Base-by-base conservation (phyloP, 306 rosid genomes). In the Pachyrhizus erosus region DNA sequence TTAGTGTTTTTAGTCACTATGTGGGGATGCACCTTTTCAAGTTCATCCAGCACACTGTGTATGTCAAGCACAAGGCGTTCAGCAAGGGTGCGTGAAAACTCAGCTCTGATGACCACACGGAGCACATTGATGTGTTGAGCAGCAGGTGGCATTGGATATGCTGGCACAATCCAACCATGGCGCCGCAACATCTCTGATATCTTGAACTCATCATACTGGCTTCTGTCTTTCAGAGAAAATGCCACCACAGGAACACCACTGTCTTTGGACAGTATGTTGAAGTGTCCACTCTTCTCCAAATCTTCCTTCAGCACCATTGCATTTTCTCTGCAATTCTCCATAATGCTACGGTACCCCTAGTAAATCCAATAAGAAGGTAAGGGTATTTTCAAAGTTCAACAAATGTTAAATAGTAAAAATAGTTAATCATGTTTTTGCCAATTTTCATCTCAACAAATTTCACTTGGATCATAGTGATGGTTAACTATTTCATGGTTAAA, bases 161-260 rank as follows among this genome's bases (percentile, higher is more conserved):
- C 93, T 1, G 93, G 96, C 49, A 91, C 92, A 0, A 91, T 18
- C 93, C 93, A 90, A 5, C 92, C 92, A 0, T 75, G 73, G 49
- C 87, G 89, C 0, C 96, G 80, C 76, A 91, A 43, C 82, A 79
- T 65, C 57, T 80, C 87, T 0, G 93, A 91, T 78, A 91, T 79
- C 85, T 80, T 80, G 80, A 84, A 88, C 82, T 87, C 96, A 10
- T 84, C 79, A 18, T 60, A 70, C 0, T 6, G 48, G 37, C 85
- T 87, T 70, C 88, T 84, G 89, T 93, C 97, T 79, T 89, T 93
- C 2, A 95, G 87, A 14, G 91, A 80, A 84, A 93, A 93, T 48
- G 95, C 95, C 65, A 95, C 98, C 21, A 95, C 82, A 0, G 98
- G 98, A 70, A 93, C 98, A 10, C 98, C 98, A 1, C 82, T 8